Base-by-base conservation (phyloP, 2,329 filamentous ascomycete species). In the Fusarium sp. region DNA sequence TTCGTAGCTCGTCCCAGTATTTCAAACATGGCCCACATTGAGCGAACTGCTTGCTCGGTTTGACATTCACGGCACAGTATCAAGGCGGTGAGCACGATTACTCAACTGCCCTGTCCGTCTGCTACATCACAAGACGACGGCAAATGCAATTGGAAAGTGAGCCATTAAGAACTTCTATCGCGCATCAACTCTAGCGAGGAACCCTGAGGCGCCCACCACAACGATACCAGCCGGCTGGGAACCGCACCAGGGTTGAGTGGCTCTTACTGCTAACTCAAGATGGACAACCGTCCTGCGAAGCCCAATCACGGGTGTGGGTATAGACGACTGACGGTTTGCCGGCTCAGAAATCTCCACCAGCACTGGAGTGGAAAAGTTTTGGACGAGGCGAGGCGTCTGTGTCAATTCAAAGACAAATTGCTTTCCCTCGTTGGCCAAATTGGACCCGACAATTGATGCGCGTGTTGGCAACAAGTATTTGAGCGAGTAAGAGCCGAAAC, bases 221-320 rank as follows among this genome's bases (percentile, higher is more conserved):
- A 49, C 41, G 38, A 56, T 64, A 61, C 51, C 61, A 68, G 31
- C 47, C 53, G 39, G 51, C 48, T 56, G 61, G 58, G 59, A 70
- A 68, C 53, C 46, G 54, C 40, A 49, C 35, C 40, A 53, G 54
- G 57, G 49, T 51, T 41, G 56, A 36, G 67, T 55, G 55, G 55
- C 58, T 65, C 62, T 57, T 42, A 38, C 61, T 52, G 36, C 64
- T 70, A 70, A 59, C 68, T 56, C 8, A 8, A 64, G 63, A 42
- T 40, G 50, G 66, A 53, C 58, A 63, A 41, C 47, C 44, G 34
- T 47, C 31, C 36, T 42, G 32, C 41, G 35, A 63, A 47, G 47
- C 56, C 56, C 45, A 61, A 66, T 45, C 41, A 45, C 24, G 50
- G 62, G 67, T 45, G 67, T 69, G 64, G 51, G 41, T 6, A 53